A percentile compares a stretch with the other conserved stretches of the same genome.
Evolutionary conservation across 2,329 filamentous ascomycete genomes (phyloP).

Genomic region (Penicillium verrucosum): DNA sequence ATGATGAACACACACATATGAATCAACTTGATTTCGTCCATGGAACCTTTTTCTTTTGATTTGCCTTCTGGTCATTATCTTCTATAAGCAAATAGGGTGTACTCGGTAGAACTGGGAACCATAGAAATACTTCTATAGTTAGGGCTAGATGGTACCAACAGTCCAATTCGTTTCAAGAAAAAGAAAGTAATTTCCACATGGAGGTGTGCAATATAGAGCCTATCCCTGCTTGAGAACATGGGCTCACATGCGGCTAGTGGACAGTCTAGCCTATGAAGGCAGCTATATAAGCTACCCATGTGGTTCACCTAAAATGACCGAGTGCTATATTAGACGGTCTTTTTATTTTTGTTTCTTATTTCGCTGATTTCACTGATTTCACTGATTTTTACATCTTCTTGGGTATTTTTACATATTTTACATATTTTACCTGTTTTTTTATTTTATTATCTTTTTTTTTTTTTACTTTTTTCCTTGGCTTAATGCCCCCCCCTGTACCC

Average conservation of each 20-base stretch:
- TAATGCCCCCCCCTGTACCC: slow-evolving; percentile 9
- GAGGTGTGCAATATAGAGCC: background rate
- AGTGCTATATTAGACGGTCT: slow-evolving; percentile 11
- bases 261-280: slow-evolving; percentile 17
- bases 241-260: slow-evolving; percentile 1
- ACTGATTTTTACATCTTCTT: background rate
- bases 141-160: background rate
- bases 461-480: background rate
- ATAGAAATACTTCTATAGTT: background rate
- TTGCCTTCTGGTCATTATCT: background rate
- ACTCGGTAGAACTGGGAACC: background rate
- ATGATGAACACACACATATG: background rate
- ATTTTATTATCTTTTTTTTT: background rate
- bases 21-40: background rate
- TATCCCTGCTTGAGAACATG: background rate
- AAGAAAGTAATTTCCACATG: background rate
- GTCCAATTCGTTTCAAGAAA: too few relatives aligned
- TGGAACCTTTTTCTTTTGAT: background rate
- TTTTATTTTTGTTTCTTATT: background rate
- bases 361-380: background rate
- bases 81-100: background rate
- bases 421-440: background rate
- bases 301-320: slow-evolving; percentile 6
- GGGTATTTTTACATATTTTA: background rate
- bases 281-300: slow-evolving; percentile 18